phyloP scores from a whole-genome alignment of 1,284 basidiomycete species.

The Neotropicomus parvogracilis region DNA sequence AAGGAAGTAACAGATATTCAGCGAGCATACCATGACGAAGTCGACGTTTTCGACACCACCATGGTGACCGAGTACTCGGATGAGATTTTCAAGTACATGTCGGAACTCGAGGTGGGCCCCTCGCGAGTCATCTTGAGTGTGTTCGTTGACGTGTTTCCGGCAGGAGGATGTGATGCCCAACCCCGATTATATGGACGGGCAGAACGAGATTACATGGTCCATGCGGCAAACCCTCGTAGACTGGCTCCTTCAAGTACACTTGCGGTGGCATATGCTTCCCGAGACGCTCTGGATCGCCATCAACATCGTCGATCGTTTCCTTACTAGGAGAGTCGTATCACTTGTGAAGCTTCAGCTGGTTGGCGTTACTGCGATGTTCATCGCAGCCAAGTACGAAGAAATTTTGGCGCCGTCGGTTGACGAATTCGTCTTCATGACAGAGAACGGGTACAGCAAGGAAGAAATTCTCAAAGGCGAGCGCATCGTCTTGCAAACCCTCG shows the following conservation, averaged over 20 bases:
- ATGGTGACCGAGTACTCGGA: constrained; percentile 99
- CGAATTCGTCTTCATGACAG: constrained; percentile 97
- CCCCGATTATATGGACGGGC: constrained; percentile 91
- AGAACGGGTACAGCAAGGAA: constrained; percentile 88
- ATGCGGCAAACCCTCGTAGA: constrained; percentile 97
- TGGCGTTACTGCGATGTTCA: constrained; percentile 95
- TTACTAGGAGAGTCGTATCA: constrained; percentile 89
- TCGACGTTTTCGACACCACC: constrained; percentile 87
- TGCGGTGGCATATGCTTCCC: constrained; percentile 95
- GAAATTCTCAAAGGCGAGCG: constrained; percentile 98
- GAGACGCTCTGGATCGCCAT: constrained; percentile 98
- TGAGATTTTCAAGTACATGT: constrained; percentile 98
- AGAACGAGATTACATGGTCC: constrained; percentile 92
- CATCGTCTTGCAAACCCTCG: constrained; percentile 90
- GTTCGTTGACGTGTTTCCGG: constrained; percentile 17
- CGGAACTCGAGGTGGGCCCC: constrained; percentile 72
- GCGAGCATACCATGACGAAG: constrained; percentile 71
- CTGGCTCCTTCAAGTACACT: constrained; percentile 97
- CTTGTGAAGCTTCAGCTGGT: constrained; percentile 96
- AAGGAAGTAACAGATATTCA: constrained; percentile 66
- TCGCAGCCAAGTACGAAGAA: constrained; percentile 99
- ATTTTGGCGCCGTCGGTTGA: constrained; percentile 92
- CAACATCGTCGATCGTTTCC: constrained; percentile 97
- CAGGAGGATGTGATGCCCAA: constrained; percentile 89
- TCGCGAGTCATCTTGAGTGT: not conserved